A percentile compares a stretch with the other conserved stretches of the same genome.
phyloP scores from a whole-genome alignment of 768 basidiomycete genomes.

The Amanita exitialis region DNA sequence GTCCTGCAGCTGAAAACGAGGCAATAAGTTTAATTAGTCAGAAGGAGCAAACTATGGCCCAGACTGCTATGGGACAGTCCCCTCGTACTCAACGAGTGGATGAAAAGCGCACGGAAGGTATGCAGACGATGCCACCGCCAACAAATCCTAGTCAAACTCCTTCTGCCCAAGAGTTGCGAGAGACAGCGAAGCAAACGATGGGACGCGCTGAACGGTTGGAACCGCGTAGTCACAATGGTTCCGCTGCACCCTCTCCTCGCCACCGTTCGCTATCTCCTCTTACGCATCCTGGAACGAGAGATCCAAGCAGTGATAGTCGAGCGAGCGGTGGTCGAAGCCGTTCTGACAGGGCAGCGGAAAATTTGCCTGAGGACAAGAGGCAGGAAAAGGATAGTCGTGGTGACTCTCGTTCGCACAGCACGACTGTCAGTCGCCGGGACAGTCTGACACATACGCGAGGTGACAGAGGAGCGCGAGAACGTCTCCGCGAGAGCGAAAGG shows the following conservation, averaged over 20 bases:
- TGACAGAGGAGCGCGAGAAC: constrained; percentile 38
- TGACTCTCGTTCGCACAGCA: constrained; percentile 33
- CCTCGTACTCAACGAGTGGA: constrained; percentile 31
- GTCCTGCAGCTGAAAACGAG: neutral
- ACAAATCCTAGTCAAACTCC: constrained; percentile 66
- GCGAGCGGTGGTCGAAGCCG: constrained; percentile 55
- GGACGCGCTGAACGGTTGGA: constrained; percentile 33
- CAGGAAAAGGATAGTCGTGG: constrained; percentile 40
- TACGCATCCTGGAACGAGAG: constrained; percentile 58
- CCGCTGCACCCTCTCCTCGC: constrained; percentile 47
- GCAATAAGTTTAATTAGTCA: neutral
- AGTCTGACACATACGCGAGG: constrained; percentile 42
- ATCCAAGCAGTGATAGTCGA: constrained; percentile 64
- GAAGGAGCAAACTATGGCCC: constrained; percentile 7
- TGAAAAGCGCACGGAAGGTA: constrained; percentile 28
- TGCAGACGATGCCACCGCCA: constrained; percentile 69
- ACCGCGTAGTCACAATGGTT: constrained; percentile 37
- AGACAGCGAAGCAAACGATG: constrained; percentile 66
- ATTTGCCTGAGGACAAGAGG: constrained; percentile 40
- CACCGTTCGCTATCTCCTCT: constrained; percentile 57
- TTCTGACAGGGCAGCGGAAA: constrained; percentile 40
- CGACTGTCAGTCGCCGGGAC: constrained; percentile 32
- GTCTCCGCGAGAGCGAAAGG: constrained; percentile 31
- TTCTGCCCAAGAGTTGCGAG: constrained; percentile 71
- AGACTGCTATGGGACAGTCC: constrained; percentile 14